phyloP scores from a whole-genome alignment of 495 filamentous ascomycete species.

The Choiromyces venosus region DNA sequence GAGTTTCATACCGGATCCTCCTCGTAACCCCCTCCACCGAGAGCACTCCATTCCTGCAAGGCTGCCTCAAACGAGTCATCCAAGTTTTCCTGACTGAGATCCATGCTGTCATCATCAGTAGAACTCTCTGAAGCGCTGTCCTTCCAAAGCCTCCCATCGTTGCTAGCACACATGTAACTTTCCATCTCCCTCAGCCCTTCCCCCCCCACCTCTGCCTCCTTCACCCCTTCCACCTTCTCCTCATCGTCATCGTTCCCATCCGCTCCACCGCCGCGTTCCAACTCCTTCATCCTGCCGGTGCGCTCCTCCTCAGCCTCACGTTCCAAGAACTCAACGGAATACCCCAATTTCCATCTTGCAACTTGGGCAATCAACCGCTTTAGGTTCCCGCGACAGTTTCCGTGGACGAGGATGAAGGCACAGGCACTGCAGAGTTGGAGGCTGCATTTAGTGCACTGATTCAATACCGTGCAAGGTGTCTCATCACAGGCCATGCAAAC shows the following conservation, averaged over 20 bases:
- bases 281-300: background rate
- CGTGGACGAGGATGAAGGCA: conserved; percentile 22
- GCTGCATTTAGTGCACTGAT: conserved; percentile 14
- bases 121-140: background rate
- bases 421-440: conserved; percentile 28
- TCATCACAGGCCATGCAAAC: conserved; percentile 30
- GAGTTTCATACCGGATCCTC: background rate
- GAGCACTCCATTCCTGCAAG: background rate
- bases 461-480: conserved; percentile 2
- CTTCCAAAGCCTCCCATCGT: background rate
- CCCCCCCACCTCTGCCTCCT: background rate
- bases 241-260: background rate
- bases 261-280: background rate
- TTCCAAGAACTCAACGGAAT: conserved; percentile 19
- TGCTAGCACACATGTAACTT: background rate
- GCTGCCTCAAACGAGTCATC: background rate
- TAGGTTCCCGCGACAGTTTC: conserved; percentile 26
- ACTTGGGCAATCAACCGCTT: conserved; percentile 15
- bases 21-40: background rate
- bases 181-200: background rate
- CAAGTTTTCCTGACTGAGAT: background rate
- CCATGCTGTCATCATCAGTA: background rate
- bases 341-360: conserved; percentile 36
- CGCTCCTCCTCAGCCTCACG: conserved; percentile 23
- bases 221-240: background rate